These are phyloP conservation scores for Fusarium equiseti DNA, from an alignment of 2,329 filamentous ascomycete species.

Conservation along the genomic window DNA sequence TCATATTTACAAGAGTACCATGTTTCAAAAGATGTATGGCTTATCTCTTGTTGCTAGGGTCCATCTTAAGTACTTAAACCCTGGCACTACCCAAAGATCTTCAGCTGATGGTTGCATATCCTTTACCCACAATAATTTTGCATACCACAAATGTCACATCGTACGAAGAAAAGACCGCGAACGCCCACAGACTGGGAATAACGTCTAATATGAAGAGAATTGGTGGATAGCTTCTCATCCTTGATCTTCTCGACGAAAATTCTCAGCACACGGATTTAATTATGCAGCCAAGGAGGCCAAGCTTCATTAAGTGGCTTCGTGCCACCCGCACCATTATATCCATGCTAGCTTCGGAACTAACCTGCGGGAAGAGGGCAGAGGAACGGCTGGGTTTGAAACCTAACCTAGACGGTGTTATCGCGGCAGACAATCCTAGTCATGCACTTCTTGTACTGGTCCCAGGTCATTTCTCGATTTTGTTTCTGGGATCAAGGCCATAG, in stretches of 20 bases:
- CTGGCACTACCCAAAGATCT: not conserved
- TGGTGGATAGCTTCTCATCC: not conserved
- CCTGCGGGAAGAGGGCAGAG: constrained; percentile 6
- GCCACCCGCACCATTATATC: not conserved
- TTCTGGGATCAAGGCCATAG: not conserved
- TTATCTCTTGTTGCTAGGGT: not conserved
- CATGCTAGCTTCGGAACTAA: constrained; percentile 17
- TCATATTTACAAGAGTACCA: not conserved
- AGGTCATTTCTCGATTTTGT: constrained; percentile 7
- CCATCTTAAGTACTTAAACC: not conserved
- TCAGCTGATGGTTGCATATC: not conserved
- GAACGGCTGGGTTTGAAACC: not conserved
- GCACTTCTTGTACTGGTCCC: not conserved
- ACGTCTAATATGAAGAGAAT: not conserved
- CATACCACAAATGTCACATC: not conserved
- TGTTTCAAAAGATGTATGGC: not conserved
- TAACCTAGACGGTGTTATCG: constrained; percentile 11
- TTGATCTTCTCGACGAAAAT: not conserved
- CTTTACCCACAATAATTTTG: not conserved
- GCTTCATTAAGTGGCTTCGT: not conserved
- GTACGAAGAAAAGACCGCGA: not conserved
- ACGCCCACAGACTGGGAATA: not conserved
- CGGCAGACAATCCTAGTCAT: constrained; percentile 4
- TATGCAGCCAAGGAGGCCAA: constrained; percentile 10
- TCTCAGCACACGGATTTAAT: not conserved